These are phyloP conservation scores for Lathyrus tuberosus DNA, from an alignment of 306 rosid species.

Conservation along the genomic window DNA sequence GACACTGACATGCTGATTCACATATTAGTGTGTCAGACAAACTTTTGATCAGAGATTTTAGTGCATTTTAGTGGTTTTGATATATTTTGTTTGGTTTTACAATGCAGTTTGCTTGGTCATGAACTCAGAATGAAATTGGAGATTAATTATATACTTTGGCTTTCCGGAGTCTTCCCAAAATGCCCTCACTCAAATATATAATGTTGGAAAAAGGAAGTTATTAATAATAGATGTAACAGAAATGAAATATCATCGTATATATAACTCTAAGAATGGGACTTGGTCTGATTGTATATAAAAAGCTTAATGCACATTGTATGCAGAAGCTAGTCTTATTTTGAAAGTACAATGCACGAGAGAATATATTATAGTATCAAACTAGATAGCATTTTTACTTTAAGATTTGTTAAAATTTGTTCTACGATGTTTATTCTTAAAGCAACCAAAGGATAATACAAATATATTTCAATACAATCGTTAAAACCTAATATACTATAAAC, in stretches of 20 bases:
- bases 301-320: slow-evolving; percentile 31
- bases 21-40: too few relatives aligned
- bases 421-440: not conserved
- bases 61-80: too few relatives aligned
- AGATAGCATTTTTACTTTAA: slow-evolving; percentile 19
- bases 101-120: slow-evolving; percentile 62
- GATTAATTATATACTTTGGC: slow-evolving; percentile 15
- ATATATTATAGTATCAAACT: slow-evolving; percentile 15
- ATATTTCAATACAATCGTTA: not conserved
- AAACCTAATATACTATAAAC: not conserved
- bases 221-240: slow-evolving; percentile 12
- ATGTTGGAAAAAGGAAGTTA: slow-evolving; percentile 28
- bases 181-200: slow-evolving; percentile 15
- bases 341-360: slow-evolving; percentile 16
- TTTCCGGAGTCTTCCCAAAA: slow-evolving; percentile 29
- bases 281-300: slow-evolving; percentile 29
- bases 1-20: too few relatives aligned
- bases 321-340: slow-evolving; percentile 38
- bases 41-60: too few relatives aligned
- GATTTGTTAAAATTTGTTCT: not conserved
- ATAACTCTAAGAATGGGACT: slow-evolving; percentile 32
- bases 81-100: not conserved
- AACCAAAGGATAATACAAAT: not conserved
- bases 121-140: slow-evolving; percentile 30
- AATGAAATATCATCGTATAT: slow-evolving; percentile 1